phyloP scores from a whole-genome alignment of 2,329 filamentous ascomycete species.

The Exophiala aquamarina region DNA sequence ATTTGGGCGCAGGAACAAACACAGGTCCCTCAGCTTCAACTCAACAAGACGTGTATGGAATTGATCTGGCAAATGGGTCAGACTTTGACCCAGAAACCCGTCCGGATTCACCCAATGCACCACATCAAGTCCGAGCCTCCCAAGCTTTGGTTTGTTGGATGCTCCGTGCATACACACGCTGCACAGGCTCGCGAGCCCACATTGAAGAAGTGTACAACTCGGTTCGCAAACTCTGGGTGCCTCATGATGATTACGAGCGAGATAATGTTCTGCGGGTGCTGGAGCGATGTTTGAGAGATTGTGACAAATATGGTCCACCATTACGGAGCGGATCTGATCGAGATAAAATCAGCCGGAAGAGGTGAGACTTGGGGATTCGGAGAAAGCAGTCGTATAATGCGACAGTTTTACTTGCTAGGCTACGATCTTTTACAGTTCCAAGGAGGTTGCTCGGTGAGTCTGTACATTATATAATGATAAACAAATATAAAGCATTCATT shows the following conservation, averaged over 20 bases:
- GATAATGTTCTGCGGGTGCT: slow-evolving; percentile 25
- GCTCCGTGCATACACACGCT: slow-evolving; percentile 24
- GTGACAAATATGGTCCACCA: slow-evolving; percentile 25
- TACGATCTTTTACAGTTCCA: slow-evolving; percentile 36
- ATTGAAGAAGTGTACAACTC: slow-evolving; percentile 26
- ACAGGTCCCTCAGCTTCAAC: neutral
- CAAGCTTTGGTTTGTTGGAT: slow-evolving; percentile 27
- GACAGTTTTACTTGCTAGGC: neutral
- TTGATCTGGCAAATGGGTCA: too few species aligned
- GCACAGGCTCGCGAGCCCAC: slow-evolving; percentile 21
- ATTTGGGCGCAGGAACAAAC: neutral
- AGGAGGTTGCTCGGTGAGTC: too few species aligned
- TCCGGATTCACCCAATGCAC: neutral
- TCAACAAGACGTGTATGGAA: too few species aligned
- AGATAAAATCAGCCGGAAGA: neutral
- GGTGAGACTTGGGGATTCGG: neutral
- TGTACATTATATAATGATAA: too few species aligned
- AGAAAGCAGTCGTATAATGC: too few species aligned
- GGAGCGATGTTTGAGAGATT: slow-evolving; percentile 25
- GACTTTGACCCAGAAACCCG: slow-evolving; percentile 4
- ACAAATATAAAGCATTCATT: too few species aligned
- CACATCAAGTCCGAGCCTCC: slow-evolving; percentile 20
- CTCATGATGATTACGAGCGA: slow-evolving; percentile 25
- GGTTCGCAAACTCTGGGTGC: slow-evolving; percentile 25
- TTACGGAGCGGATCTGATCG: slow-evolving; percentile 3